Evolutionary conservation across 2,329 filamentous ascomycete genomes (phyloP), one percentile per base, ranked within the genome.

Genomic region (Falciphora oryzae): DNA sequence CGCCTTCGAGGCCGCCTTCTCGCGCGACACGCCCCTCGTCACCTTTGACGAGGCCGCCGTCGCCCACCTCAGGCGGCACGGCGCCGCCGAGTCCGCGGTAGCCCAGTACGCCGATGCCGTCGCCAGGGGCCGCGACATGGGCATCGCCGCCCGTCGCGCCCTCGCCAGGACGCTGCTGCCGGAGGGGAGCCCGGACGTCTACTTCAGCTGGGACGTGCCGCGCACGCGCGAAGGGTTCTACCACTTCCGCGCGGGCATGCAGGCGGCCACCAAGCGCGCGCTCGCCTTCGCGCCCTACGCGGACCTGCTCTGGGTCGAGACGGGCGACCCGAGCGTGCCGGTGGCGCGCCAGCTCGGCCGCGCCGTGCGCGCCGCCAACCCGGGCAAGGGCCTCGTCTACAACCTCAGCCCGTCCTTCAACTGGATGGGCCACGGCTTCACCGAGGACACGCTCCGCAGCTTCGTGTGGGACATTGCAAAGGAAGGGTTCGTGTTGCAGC

Each of bases 381-480:
- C 93, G 0, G 87, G 86, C 66, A 98, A 98, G 84, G 90, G 91
- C 50, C 85, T 99, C 29, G 94, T 98, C 0, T 99, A 99, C 80
- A 99, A 99, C 79, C 85, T 99, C 1, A 93, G 89, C 5, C 95
- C 95, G 1, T 96, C 92, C 11, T 99, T 99, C 84, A 98, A 99
- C 82, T 99, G 95, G 95, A 95, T 96, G 87, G 88, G 88, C 14
- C 93, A 98, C 74, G 95, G 94, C 35, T 99, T 98, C 78, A 89
- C 85, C 3, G 87, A 93, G 68, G 88, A 87, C 67, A 89, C 89
- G 7, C 83, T 99, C 64, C 92, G 90, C 79, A 92, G 86, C 7
- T 99, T 99, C 76, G 91, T 99, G 71, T 98, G 94, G 94, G 94
- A 98, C 75, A 87, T 99, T 69, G 95, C 93, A 11, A 87, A 89